phyloP scores from a whole-genome alignment of 257 asterid species.

The Solanum tacnaense region DNA sequence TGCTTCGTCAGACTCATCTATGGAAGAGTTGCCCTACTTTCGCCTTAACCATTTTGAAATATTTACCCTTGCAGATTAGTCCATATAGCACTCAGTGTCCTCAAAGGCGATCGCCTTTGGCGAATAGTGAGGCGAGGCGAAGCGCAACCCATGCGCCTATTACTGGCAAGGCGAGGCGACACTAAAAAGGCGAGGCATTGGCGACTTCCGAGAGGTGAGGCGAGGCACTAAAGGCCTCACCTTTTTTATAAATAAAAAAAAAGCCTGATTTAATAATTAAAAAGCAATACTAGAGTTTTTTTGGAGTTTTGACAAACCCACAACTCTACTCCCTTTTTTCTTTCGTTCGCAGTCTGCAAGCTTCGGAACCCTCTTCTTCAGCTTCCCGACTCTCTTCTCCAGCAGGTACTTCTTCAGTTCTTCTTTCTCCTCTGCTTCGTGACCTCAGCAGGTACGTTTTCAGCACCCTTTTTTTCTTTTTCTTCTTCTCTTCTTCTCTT shows the following conservation, averaged over 20 bases:
- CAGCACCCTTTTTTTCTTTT: neutral
- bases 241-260: no score
- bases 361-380: neutral
- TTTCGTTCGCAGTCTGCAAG: neutral
- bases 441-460: neutral
- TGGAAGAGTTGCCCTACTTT: neutral
- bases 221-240: neutral
- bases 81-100: neutral
- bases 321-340: neutral
- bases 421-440: neutral
- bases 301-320: neutral
- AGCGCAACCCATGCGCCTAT: neutral
- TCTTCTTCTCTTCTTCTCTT: neutral
- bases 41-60: neutral
- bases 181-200: neutral
- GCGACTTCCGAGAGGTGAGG: neutral
- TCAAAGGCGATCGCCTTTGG: neutral
- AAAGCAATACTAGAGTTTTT: neutral
- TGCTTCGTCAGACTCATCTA: neutral
- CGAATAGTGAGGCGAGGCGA: neutral
- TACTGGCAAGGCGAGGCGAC: neutral
- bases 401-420: neutral
- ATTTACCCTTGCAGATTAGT: neutral
- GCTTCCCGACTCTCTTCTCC: neutral
- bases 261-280: neutral